A percentile compares a stretch with the other conserved stretches of the same genome.
Conservation (phyloP, 805 yeast genomes). For the Barnettozyma siamensis region DNA sequence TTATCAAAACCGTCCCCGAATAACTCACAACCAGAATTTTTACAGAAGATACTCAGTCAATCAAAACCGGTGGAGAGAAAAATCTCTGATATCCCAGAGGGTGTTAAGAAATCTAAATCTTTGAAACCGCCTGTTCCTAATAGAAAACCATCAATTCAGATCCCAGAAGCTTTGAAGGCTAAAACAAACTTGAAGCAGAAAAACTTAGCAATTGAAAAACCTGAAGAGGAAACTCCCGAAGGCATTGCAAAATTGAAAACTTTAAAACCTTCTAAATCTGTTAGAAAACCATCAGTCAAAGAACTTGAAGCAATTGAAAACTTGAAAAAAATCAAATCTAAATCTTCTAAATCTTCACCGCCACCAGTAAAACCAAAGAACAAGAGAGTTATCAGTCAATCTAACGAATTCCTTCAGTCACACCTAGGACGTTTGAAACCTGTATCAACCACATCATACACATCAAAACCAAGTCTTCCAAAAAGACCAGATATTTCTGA, state of each 20-base stretch:
- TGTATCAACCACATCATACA: background rate
- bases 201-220: conserved; percentile 1
- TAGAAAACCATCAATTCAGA: conserved; percentile 15
- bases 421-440: conserved; percentile 11
- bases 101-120: conserved; percentile 5
- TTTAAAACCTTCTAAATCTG: conserved; percentile 21
- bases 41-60: conserved; percentile 2
- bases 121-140: conserved; percentile 21
- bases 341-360: conserved; percentile 2
- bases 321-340: conserved; percentile 15
- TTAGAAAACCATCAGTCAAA: conserved; percentile 17
- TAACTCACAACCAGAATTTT: conserved; percentile 5
- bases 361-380: conserved; percentile 16
- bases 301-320: conserved; percentile 20
- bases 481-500: too few relatives aligned
- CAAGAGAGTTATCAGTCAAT: conserved; percentile 19
- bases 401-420: conserved; percentile 14
- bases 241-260: conserved; percentile 8
- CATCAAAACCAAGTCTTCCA: background rate
- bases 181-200: conserved; percentile 9
- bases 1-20: background rate
- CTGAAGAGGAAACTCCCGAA: conserved; percentile 7
- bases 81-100: conserved; percentile 12
- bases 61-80: conserved; percentile 1
- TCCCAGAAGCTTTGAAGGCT: conserved; percentile 20